A percentile compares a stretch with the other conserved stretches of the same genome.
phyloP scores from a whole-genome alignment of 768 basidiomycete species.

The Cystofilobasidium ferigula region DNA sequence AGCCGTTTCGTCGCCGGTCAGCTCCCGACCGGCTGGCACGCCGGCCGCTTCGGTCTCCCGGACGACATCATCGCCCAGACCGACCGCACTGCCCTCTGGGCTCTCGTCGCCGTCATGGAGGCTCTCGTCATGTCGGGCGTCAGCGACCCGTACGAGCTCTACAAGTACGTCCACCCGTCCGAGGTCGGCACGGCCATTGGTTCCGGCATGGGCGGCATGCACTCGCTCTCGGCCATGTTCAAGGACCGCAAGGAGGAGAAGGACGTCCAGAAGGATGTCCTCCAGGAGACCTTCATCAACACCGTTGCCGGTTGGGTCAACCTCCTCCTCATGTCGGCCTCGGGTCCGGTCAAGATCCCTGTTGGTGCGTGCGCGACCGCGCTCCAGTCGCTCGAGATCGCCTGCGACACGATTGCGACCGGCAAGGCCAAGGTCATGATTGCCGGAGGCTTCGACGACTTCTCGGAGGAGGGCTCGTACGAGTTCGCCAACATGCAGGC shows the following conservation, averaged over 20 bases:
- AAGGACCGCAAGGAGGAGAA: slow-evolving; percentile 96
- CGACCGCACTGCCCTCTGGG: slow-evolving; percentile 88
- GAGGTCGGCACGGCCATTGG: slow-evolving; percentile 90
- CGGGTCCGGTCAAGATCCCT: slow-evolving; percentile 96
- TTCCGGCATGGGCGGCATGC: slow-evolving; percentile 94
- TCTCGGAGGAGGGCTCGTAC: slow-evolving; percentile 51
- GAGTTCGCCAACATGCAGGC: slow-evolving; percentile 90
- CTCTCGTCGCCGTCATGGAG: slow-evolving; percentile 84
- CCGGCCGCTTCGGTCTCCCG: slow-evolving; percentile 91
- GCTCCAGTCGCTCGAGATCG: slow-evolving; percentile 93
- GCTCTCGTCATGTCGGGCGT: slow-evolving; percentile 94
- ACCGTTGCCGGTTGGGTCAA: slow-evolving; percentile 98
- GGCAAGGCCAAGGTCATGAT: slow-evolving; percentile 99
- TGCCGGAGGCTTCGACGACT: slow-evolving; percentile 94
- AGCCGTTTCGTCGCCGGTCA: slow-evolving; percentile 90
- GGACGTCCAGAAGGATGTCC: slow-evolving; percentile 94
- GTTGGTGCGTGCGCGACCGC: slow-evolving; percentile 98
- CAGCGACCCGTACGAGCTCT: slow-evolving; percentile 95
- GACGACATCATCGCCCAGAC: slow-evolving; percentile 90
- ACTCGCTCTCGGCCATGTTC: slow-evolving; percentile 90
- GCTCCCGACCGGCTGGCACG: slow-evolving; percentile 94
- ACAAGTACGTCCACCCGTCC: slow-evolving; percentile 90
- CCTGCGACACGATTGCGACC: slow-evolving; percentile 83
- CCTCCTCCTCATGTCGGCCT: slow-evolving; percentile 82
- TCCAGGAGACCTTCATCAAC: slow-evolving; percentile 99